Evolutionary conservation across 73 alveolate genomes (phyloP), one percentile per base, ranked within the genome.

Genomic region (Urostyla sp.): DNA sequence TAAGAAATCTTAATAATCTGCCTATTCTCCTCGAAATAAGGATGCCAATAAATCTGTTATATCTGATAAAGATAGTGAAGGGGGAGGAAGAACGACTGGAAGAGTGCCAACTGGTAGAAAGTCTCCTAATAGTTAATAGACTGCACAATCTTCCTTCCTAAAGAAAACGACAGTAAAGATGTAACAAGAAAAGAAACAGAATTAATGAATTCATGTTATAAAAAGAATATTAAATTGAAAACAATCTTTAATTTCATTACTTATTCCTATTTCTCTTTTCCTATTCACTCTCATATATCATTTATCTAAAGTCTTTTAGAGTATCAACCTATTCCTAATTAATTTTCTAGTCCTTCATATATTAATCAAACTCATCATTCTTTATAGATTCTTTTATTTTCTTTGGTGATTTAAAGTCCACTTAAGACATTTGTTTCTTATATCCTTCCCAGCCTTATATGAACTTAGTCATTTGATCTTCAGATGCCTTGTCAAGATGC

Each of bases 401-500:
- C 53, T 51, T 24, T 15, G 85, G 72, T 60, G 15, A 52, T 30
- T 73, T 50, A 34, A 38, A 69, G 35, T 69, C 48, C 46, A 73
- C 74, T 16, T 10, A 21, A 57, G 50, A 24, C 7, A 73, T 50
- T 24, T 48, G 44, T 34, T 52, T 61, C 2, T 44, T 61, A 32
- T 73, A 73, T 18, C 44, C 85, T 15, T 50, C 40, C 85, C 85
- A 73, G 23, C 74, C 75, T 28, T 8, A 15, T 15, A 73, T 45
- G 54, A 73, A 73, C 67, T 50, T 51, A 34, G 30, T 60, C 85
- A 73, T 73, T 37, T 73, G 48, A 23, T 73, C 85, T 0, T 49
- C 61, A 11, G 75, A 52, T 10, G 75, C 85, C 31, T 73, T 73
- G 60, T 73, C 85, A 13, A 73, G 60, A 36, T 73, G 85, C 50